Evolutionary conservation across 2,329 filamentous ascomycete genomes (phyloP).

Genomic region (Epichloe sylvatica): DNA sequence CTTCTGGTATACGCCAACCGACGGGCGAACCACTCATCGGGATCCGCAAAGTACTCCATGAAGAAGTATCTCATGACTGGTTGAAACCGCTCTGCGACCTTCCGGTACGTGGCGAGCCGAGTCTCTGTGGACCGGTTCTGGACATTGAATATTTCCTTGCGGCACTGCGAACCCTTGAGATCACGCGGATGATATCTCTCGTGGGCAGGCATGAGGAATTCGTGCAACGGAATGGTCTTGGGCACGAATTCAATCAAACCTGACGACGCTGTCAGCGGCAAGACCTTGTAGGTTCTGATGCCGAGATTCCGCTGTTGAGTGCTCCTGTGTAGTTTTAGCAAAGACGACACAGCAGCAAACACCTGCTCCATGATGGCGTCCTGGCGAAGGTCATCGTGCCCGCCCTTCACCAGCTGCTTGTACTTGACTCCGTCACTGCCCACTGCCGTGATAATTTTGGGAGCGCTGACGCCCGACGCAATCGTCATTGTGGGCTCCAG

Average conservation of each 20-base stretch:
- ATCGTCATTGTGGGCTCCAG: slow-evolving; percentile 69
- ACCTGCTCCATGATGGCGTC: slow-evolving; percentile 99
- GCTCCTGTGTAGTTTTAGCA: slow-evolving; percentile 71
- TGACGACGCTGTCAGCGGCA: slow-evolving; percentile 70
- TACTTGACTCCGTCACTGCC: slow-evolving; percentile 66
- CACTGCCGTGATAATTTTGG: slow-evolving; percentile 78
- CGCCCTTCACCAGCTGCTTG: slow-evolving; percentile 88
- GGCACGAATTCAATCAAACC: slow-evolving; percentile 96
- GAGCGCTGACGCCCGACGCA: slow-evolving; percentile 78
- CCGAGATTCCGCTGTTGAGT: slow-evolving; percentile 80
- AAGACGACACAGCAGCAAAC: slow-evolving; percentile 85
- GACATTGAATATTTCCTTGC: slow-evolving; percentile 63
- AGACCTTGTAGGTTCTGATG: slow-evolving; percentile 92
- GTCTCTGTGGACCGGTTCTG: slow-evolving; percentile 56
- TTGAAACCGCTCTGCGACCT: slow-evolving; percentile 68
- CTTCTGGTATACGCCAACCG: slow-evolving; percentile 84
- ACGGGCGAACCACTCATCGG: slow-evolving; percentile 88
- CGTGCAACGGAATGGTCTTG: slow-evolving; percentile 81
- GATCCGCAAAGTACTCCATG: slow-evolving; percentile 83
- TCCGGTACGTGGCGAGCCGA: slow-evolving; percentile 61
- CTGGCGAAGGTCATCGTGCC: slow-evolving; percentile 89
- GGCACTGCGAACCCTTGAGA: slow-evolving; percentile 59
- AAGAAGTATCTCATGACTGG: slow-evolving; percentile 97
- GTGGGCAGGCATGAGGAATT: slow-evolving; percentile 85
- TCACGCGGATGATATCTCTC: slow-evolving; percentile 75